Evolutionary conservation across 2,329 filamentous ascomycete species (phyloP), one percentile per base, ranked within the genome.

Genomic region (Emericellopsis cladophorae): DNA sequence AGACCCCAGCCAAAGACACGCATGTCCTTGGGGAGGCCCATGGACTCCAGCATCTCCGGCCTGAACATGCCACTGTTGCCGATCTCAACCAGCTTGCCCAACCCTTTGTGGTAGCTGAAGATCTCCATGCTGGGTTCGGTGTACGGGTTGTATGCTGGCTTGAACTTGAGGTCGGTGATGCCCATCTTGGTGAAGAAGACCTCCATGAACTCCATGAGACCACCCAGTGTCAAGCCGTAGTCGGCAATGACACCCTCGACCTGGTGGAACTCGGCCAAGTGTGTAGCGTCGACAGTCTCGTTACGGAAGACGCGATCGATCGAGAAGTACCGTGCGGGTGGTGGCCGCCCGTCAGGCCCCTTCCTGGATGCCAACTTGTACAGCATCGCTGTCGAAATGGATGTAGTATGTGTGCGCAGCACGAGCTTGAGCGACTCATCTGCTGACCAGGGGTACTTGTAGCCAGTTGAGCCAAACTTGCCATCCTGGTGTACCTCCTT

Each of bases 61-160:
- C 92, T 75, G 79, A 98, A 98, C 89, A 98, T 96, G 48, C 92
- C 92, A 52, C 83, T 90, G 68, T 98, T 96, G 45, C 92, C 92
- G 57, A 96, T 96, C 67, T 96, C 92, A 22, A 96, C 86, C 67
- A 93, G 82, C 69, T 94, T 94, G 54, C 77, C 77, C 39, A 95
- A 68, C 4, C 88, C 90, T 54, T 82, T 76, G 70, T 96, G 92
- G 69, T 82, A 96, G 49, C 85, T 87, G 66, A 96, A 98, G 50
- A 98, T 94, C 65, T 98, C 92, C 88, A 98, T 93, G 58, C 82
- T 84, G 24, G 92, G 89, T 65, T 98, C 92, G 23, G 88, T 95
- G 69, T 93, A 89, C 1, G 85, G 86, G 66, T 95, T 94, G 68
- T 93, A 58, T 1, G 92, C 92, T 15, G 92, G 92, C 71, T 98